Evolutionary conservation across 441 rosid genomes (phyloP).

Genomic region (Adansonia madagascariensis): DNA sequence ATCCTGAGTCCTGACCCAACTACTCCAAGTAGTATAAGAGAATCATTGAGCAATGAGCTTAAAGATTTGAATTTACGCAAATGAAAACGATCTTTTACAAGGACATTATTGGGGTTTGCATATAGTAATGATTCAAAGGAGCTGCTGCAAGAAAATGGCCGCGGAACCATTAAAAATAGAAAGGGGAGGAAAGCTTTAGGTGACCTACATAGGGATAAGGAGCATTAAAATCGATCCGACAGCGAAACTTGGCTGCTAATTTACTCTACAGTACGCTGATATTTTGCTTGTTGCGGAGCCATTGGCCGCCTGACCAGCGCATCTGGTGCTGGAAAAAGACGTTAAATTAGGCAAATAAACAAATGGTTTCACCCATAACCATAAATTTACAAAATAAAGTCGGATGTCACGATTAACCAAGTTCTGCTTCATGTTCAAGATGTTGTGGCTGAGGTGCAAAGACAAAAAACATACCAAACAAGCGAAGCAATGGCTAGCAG

Average conservation of each 20-base stretch:
- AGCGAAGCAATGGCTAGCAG: too few species aligned
- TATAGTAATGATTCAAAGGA: background rate
- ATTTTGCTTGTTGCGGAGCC: background rate
- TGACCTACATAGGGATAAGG: constrained; percentile 27
- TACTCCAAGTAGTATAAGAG: background rate
- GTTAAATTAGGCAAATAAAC: background rate
- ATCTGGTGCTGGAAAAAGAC: background rate
- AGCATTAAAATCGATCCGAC: background rate
- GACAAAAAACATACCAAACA: too few species aligned
- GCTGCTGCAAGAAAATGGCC: background rate
- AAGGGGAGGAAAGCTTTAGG: constrained; percentile 21
- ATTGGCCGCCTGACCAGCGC: background rate
- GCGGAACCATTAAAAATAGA: background rate
- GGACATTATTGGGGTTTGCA: background rate
- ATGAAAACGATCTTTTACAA: background rate
- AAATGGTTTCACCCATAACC: constrained; percentile 4
- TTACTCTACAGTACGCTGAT: background rate
- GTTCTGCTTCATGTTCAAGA: too few species aligned
- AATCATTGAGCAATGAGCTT: background rate
- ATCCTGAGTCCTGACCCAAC: background rate
- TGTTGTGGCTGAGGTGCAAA: too few species aligned
- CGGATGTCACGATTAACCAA: too few species aligned
- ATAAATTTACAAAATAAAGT: background rate
- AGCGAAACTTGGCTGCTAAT: background rate
- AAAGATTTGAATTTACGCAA: background rate